Evolutionary conservation across 2,329 filamentous ascomycete species (phyloP).

Genomic region (Colletotrichum echinochloae): DNA sequence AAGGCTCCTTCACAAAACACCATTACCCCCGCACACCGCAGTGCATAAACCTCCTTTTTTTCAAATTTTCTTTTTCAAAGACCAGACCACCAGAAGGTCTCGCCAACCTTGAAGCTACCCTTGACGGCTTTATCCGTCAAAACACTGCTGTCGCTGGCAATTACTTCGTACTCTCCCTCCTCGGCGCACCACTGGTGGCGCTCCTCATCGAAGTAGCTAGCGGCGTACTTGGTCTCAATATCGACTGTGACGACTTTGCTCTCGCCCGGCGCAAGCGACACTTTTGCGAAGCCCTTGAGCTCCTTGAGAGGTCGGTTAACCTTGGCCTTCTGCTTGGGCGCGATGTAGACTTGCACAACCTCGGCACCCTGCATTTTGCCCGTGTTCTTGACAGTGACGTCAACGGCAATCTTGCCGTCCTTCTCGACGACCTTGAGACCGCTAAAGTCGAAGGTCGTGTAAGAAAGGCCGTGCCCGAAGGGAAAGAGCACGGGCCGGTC

Average conservation of each 20-base stretch:
- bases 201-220: constrained; percentile 78
- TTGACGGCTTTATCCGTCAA: constrained; percentile 61
- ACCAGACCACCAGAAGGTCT: constrained; percentile 77
- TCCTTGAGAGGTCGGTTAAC: constrained; percentile 65
- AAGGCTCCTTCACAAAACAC: not conserved
- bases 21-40: not conserved
- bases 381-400: constrained; percentile 66
- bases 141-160: constrained; percentile 69
- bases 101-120: constrained; percentile 66
- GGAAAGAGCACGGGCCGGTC: constrained; percentile 71
- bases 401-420: constrained; percentile 59
- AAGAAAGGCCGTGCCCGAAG: constrained; percentile 79
- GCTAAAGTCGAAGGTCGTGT: constrained; percentile 71
- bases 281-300: constrained; percentile 70
- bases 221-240: constrained; percentile 72
- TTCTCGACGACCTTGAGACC: constrained; percentile 54
- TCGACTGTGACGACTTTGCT: constrained; percentile 67
- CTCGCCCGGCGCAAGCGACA: constrained; percentile 69
- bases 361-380: constrained; percentile 60
- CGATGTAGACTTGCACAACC: constrained; percentile 63
- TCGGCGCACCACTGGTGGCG: constrained; percentile 74
- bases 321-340: constrained; percentile 60
- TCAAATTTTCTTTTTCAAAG: constrained; percentile 55
- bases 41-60: not conserved
- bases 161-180: constrained; percentile 72